Evolutionary conservation across 1,139 yeast genomes (phyloP).

Genomic region (Saccharomyces hybrid): DNA sequence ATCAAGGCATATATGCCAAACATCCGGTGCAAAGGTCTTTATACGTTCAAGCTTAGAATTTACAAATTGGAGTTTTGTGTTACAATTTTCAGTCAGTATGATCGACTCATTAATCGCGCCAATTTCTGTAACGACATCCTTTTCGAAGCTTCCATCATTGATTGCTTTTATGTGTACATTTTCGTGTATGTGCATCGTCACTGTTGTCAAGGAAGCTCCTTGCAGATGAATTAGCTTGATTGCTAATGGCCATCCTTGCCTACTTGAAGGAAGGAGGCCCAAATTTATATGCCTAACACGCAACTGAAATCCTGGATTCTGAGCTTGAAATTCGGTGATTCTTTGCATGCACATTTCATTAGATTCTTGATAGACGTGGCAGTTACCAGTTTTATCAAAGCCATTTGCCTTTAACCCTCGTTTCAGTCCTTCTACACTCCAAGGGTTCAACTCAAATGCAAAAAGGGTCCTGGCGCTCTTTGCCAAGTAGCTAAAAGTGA

Average conservation of each 20-base stretch:
- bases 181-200: constrained; percentile 64
- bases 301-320: constrained; percentile 11
- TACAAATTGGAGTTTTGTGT: constrained; percentile 7
- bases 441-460: constrained; percentile 83
- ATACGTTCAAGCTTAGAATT: constrained; percentile 42
- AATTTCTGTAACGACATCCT: background rate
- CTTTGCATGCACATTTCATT: constrained; percentile 47
- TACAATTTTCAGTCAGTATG: background rate
- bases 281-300: constrained; percentile 59
- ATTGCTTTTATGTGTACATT: constrained; percentile 50
- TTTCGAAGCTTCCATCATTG: constrained; percentile 18
- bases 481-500: constrained; percentile 60
- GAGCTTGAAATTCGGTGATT: constrained; percentile 23
- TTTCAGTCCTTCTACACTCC: constrained; percentile 69
- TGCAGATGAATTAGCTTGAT: constrained; percentile 23
- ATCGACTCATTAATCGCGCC: background rate
- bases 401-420: constrained; percentile 47
- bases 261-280: constrained; percentile 69
- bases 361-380: constrained; percentile 44
- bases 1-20: constrained; percentile 72
- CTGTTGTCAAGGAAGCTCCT: constrained; percentile 8
- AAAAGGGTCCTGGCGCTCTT: constrained; percentile 47
- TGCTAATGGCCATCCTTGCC: constrained; percentile 52
- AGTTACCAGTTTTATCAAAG: constrained; percentile 27
- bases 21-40: constrained; percentile 82